phyloP scores from a whole-genome alignment of 1,284 basidiomycete genomes.

The Ustilago crameri region DNA sequence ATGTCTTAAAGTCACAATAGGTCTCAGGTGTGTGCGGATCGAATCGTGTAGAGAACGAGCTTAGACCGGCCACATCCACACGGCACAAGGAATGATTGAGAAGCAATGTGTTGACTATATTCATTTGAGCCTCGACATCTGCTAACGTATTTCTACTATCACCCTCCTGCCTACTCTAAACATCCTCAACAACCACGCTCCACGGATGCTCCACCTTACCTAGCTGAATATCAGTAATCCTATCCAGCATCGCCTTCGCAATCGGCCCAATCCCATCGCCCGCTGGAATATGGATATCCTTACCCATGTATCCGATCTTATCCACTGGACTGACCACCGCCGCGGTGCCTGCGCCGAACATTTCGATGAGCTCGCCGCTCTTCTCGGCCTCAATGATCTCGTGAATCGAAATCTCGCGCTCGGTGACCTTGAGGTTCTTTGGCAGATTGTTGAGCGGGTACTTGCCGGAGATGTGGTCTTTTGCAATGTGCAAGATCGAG shows the following conservation, averaged over 20 bases:
- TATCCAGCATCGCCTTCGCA: conserved; percentile 82
- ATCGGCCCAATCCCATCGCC: conserved; percentile 87
- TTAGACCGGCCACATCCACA: too few relatives aligned
- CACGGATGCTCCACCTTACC: conserved; percentile 85
- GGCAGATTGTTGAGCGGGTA: conserved; percentile 65
- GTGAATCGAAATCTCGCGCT: conserved; percentile 87
- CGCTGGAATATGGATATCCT: conserved; percentile 84
- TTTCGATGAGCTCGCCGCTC: conserved; percentile 81
- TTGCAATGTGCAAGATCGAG: conserved; percentile 80
- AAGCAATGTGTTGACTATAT: too few relatives aligned
- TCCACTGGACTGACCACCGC: conserved; percentile 74
- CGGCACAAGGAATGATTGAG: too few relatives aligned
- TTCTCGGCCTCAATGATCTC: conserved; percentile 82
- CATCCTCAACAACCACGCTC: conserved; percentile 71
- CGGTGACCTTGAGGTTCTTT: conserved; percentile 77
- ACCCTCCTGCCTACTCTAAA: too few relatives aligned
- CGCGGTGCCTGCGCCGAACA: conserved; percentile 87
- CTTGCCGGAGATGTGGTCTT: conserved; percentile 77
- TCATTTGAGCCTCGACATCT: too few relatives aligned
- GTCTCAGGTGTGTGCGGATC: too few relatives aligned
- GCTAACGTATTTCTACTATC: too few relatives aligned
- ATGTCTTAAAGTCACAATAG: too few relatives aligned
- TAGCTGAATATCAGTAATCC: conserved; percentile 89
- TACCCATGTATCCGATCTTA: conserved; percentile 82
- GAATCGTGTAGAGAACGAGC: too few relatives aligned